Conservation (phyloP, 2,329 filamentous ascomycete species). For the Pseudocercospora musae region DNA sequence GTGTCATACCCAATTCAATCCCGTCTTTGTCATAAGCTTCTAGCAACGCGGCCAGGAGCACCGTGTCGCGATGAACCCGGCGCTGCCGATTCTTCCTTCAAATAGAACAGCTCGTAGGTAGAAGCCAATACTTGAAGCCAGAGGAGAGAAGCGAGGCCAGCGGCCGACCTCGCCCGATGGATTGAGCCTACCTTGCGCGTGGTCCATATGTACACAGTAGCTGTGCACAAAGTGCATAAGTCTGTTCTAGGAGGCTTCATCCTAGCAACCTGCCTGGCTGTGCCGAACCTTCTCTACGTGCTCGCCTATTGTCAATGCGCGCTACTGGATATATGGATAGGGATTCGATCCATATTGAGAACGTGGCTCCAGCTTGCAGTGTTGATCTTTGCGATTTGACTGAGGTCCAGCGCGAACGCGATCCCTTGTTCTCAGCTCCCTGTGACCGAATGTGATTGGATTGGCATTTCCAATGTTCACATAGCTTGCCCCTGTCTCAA, state of each 20-base stretch:
- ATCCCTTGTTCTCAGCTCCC: background rate
- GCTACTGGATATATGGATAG: background rate
- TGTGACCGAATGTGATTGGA: background rate
- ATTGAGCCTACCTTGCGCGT: background rate
- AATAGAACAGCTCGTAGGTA: background rate
- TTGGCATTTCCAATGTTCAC: background rate
- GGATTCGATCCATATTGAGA: background rate
- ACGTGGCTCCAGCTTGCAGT: background rate
- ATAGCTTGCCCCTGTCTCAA: background rate
- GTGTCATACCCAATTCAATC: background rate
- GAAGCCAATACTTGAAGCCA: background rate
- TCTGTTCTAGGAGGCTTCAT: background rate
- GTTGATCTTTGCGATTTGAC: background rate
- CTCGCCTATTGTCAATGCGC: background rate
- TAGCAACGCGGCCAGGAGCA: background rate
- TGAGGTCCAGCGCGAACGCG: background rate
- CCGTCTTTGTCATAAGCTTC: background rate
- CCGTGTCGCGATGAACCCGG: background rate
- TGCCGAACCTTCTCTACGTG: too few species aligned
- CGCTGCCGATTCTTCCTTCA: background rate
- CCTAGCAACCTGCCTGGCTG: background rate
- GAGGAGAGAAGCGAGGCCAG: background rate
- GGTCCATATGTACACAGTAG: background rate
- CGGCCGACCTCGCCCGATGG: background rate
- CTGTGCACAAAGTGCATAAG: background rate